Evolutionary conservation across 2,329 filamentous ascomycete genomes (phyloP), one percentile per base, ranked within the genome.

Genomic region (Diaporthe batatas): DNA sequence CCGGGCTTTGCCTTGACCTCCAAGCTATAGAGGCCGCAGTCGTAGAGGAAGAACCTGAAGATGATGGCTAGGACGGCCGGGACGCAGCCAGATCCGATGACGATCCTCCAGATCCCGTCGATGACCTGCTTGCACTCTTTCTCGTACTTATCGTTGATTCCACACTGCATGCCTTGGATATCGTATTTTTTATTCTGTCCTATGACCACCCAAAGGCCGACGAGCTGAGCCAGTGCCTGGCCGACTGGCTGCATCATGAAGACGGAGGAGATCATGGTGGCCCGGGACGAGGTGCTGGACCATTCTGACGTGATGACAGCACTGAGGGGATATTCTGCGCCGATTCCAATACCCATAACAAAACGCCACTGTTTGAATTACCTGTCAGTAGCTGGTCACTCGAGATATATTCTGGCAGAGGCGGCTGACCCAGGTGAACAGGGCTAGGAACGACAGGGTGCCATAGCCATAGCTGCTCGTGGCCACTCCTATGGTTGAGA

Each of bases 241-340:
- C 91, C 91, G 11, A 93, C 82, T 1, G 91, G 90, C 76, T 93
- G 91, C 88, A 92, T 92, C 76, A 92, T 85, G 78, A 93, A 93
- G 42, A 93, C 90, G 4, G 87, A 87, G 7, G 91, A 89, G 75
- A 93, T 83, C 91, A 93, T 93, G 25, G 86, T 89, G n/a, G 88
- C 88, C 64, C 91, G 84, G n/a, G 90, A 90, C 62, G 87, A 88
- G 0, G 90, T 92, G 69, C 86, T 88, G 6, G 87, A 83, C 83
- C 87, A 92, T 84, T 93, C 91, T 0, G 91, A 88, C 0, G 90
- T 91, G 44, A 93, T 93, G 11, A 92, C 88, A 0, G 91, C 91
- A 57, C 86, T 89, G 2, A 93, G 82, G 1, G 91, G 91, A 78
- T 93, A 93, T 80, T 93, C 91, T 21, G 89, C 91, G n/a, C 90